Evolutionary conservation across 1,284 basidiomycete genomes (phyloP).

Genomic region (Malassezia yamatoensis): DNA sequence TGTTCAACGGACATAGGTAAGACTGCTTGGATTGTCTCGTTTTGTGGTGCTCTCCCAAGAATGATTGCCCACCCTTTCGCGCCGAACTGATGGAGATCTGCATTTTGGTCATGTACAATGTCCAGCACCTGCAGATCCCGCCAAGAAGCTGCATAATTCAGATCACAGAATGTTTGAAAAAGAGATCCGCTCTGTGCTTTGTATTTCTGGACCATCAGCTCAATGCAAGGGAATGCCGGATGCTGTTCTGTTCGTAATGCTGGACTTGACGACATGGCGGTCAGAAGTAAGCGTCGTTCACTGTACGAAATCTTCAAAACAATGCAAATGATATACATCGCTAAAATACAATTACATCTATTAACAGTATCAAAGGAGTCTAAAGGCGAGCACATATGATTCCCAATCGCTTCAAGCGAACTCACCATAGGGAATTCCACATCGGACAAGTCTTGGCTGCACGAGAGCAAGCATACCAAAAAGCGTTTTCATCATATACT

Average conservation of each 20-base stretch:
- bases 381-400: too few relatives aligned
- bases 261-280: not conserved
- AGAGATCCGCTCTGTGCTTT: constrained; percentile 41
- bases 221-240: constrained; percentile 20
- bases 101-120: not conserved
- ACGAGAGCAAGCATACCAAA: too few relatives aligned
- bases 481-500: too few relatives aligned
- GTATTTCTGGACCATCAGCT: constrained; percentile 22
- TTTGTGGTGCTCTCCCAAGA: constrained; percentile 3
- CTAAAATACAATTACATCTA: too few relatives aligned
- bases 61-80: constrained; percentile 8
- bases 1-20: constrained; percentile 14
- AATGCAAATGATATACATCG: too few relatives aligned
- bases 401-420: too few relatives aligned
- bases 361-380: too few relatives aligned
- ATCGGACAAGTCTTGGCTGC: too few relatives aligned
- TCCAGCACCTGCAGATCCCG: constrained; percentile 22
- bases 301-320: too few relatives aligned
- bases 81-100: constrained; percentile 1
- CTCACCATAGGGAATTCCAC: too few relatives aligned
- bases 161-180: constrained; percentile 44
- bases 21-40: constrained; percentile 2
- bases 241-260: constrained; percentile 12
- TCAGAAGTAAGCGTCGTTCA: too few relatives aligned
- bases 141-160: constrained; percentile 39